Base-by-base conservation (phyloP, 495 filamentous ascomycete genomes). In the Jackrogersella minutella region DNA sequence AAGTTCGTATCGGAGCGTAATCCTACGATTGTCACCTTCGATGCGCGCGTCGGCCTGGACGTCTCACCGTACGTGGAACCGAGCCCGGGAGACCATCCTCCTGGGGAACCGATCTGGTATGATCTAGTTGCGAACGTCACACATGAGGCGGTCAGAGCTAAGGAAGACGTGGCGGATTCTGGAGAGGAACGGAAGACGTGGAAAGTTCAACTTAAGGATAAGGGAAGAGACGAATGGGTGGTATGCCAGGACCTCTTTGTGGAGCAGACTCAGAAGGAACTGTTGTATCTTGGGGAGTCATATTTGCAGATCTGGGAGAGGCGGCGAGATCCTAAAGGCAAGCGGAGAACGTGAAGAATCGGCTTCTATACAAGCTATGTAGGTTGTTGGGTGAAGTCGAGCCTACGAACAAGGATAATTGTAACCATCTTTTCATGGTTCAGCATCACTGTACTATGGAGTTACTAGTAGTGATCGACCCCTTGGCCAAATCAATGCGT, bases 221-320 rank as follows among this genome's bases (percentile, higher is more conserved):
- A 80, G 76, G 85, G 77, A 72, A 84, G 80, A 52, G 87, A 90
- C 19, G 91, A 96, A 75, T 99, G 95, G 95, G 85, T 92, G 22
- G 89, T 96, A 72, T 87, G 94, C 47, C 95, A 99, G 81, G 96
- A 99, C 77, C 68, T 99, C 73, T 97, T 90, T 76, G 93, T 98
- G 4, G 91, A 97, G 72, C 84, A 87, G 76, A 91, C 91, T 13
- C 87, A 91, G 71, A 89, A 83, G 62, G 94, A 98, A 81, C 84
- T 94, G 66, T 73, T 99, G 69, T 96, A 95, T 73, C 90, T 94
- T 1, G 90, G 92, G 26, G 95, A 99, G 83, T 92, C 88, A 39
- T 97, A 97, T 80, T 73, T 97, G 68, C 96, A 97, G 87, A 87
- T 99, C 54, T 99, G 95, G 95, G 95, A 99, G 83, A 84, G 90